phyloP scores from a whole-genome alignment of 305 asterid species.

The Fraxinus albicans region DNA sequence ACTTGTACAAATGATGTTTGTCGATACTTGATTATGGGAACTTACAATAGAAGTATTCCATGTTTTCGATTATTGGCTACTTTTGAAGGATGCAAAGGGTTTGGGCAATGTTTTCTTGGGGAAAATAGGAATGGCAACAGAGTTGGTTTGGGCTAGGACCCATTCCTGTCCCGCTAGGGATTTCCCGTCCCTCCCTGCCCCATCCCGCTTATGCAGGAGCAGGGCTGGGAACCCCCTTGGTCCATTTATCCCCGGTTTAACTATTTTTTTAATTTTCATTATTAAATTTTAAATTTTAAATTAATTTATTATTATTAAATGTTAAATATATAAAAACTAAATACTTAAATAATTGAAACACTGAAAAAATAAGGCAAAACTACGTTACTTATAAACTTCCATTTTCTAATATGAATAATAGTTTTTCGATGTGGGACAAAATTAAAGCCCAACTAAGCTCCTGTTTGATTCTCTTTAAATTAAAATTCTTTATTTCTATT shows the following conservation, averaged over 20 bases:
- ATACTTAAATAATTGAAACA: background rate
- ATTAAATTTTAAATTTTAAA: background rate
- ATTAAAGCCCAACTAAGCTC: background rate
- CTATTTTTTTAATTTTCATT: background rate
- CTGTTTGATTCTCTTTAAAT: background rate
- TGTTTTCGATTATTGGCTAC: background rate
- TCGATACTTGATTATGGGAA: background rate
- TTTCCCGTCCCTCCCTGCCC: background rate
- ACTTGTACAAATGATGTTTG: background rate
- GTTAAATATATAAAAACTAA: background rate
- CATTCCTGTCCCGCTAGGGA: background rate
- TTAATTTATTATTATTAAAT: background rate
- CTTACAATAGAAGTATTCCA: background rate
- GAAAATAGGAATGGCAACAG: background rate
- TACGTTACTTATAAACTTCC: background rate
- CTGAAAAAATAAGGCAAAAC: background rate
- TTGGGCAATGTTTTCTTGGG: background rate
- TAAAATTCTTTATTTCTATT: no score
- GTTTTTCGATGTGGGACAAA: background rate
- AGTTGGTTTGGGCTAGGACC: background rate
- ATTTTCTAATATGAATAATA: background rate
- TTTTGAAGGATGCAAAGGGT: background rate
- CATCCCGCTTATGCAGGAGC: background rate
- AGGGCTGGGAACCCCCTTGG: background rate
- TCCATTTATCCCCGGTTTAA: background rate